phyloP scores from a whole-genome alignment of 1,284 basidiomycete genomes.

The Moesziomyces antarcticus region DNA sequence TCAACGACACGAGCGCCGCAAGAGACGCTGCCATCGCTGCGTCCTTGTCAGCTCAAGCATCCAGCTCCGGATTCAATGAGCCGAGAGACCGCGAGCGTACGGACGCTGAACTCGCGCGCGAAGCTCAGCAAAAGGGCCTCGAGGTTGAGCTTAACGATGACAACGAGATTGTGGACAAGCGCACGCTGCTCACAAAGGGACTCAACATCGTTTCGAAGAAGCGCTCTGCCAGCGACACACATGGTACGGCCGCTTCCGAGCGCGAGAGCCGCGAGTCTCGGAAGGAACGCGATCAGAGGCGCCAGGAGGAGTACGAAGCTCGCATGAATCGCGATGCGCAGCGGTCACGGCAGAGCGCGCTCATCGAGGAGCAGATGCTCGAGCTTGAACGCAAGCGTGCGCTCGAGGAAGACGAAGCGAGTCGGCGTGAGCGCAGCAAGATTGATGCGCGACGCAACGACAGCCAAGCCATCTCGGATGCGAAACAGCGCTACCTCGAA shows the following conservation, averaged over 20 bases:
- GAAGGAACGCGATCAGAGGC: constrained; percentile 28
- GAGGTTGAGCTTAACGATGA: constrained; percentile 97
- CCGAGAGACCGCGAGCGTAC: constrained; percentile 32
- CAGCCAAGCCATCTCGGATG: constrained; percentile 35
- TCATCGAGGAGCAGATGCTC: constrained; percentile 59
- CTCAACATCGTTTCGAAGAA: constrained; percentile 77
- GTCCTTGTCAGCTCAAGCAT: constrained; percentile 12
- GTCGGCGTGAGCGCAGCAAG: constrained; percentile 21
- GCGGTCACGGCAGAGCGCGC: constrained; percentile 40
- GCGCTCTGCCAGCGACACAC: constrained; percentile 7
- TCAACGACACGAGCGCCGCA: constrained; percentile 52
- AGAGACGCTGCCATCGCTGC: constrained; percentile 60
- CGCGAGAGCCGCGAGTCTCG: constrained; percentile 12
- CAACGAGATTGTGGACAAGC: constrained; percentile 95
- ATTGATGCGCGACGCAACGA: constrained; percentile 46
- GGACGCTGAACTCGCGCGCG: constrained; percentile 77
- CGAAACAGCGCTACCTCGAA: constrained; percentile 67
- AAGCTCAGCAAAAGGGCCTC: constrained; percentile 78
- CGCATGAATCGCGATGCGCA: constrained; percentile 49
- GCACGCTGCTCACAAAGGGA: constrained; percentile 88
- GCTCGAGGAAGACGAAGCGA: constrained; percentile 32
- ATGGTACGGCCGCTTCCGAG: neutral
- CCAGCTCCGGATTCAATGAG: neutral
- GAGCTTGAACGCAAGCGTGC: constrained; percentile 45
- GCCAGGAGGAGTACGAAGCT: constrained; percentile 42